A percentile compares a stretch with the other conserved stretches of the same genome.
Evolutionary conservation across 2,329 filamentous ascomycete species (phyloP).

Genomic region (Bimuria novae-zelandiae): DNA sequence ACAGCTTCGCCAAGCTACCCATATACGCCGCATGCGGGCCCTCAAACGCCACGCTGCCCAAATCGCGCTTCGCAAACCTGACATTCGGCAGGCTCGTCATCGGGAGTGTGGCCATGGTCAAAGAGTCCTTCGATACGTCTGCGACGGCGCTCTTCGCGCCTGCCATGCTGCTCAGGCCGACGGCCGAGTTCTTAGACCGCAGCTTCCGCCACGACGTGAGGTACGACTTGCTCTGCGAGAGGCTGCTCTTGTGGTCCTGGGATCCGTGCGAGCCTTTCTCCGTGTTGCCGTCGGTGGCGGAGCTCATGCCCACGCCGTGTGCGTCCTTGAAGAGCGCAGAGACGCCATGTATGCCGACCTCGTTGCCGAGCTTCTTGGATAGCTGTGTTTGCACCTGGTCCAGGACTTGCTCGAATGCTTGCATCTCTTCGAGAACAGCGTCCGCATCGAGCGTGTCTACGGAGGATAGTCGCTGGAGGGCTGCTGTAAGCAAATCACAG

Average conservation of each 20-base stretch:
- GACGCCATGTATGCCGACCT: constrained; percentile 82
- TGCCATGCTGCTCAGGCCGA: constrained; percentile 55
- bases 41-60: constrained; percentile 70
- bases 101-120: constrained; percentile 61
- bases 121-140: constrained; percentile 59
- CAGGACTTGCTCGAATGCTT: constrained; percentile 80
- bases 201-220: constrained; percentile 89
- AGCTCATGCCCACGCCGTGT: constrained; percentile 41
- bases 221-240: constrained; percentile 66
- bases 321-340: constrained; percentile 77
- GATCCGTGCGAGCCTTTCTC: constrained; percentile 35
- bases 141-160: constrained; percentile 47
- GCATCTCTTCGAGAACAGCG: constrained; percentile 91
- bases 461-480: constrained; percentile 77
- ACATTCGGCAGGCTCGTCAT: constrained; percentile 78
- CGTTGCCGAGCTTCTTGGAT: constrained; percentile 84
- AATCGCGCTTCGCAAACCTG: constrained; percentile 72
- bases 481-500: constrained; percentile 88
- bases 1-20: constrained; percentile 84
- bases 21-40: constrained; percentile 92
- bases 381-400: constrained; percentile 81
- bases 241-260: constrained; percentile 42
- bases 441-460: constrained; percentile 92
- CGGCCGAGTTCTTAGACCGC: constrained; percentile 81
- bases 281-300: constrained; percentile 27